These are phyloP conservation scores for Talaromyces sp. DNA, from an alignment of 2,329 filamentous ascomycete genomes.

Conservation along the genomic window DNA sequence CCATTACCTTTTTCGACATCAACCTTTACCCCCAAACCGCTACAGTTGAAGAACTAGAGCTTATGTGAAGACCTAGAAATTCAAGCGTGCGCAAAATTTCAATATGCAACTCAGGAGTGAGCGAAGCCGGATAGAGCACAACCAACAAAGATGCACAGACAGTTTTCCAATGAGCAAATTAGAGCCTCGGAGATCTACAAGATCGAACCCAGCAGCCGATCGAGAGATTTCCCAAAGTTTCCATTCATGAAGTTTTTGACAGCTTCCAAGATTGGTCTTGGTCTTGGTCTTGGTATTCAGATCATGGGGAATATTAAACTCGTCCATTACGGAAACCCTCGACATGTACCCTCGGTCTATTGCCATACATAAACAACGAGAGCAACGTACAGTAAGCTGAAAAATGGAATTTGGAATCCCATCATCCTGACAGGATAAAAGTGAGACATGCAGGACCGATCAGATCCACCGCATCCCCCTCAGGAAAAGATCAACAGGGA, in stretches of 20 bases:
- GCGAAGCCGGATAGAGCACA: neutral
- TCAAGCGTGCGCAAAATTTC: neutral
- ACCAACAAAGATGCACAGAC: neutral
- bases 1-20: no score
- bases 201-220: neutral
- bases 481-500: neutral
- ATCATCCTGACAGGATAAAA: neutral
- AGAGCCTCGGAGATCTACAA: no score
- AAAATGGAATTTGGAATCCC: no score
- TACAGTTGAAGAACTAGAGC: neutral
- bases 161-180: neutral
- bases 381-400: no score
- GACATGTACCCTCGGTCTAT: no score
- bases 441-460: neutral
- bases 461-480: neutral
- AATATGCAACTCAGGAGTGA: neutral
- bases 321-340: no score
- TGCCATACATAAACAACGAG: no score
- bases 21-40: no score
- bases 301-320: neutral
- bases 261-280: neutral
- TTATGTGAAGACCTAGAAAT: neutral
- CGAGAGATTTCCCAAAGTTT: neutral
- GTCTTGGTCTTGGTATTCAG: no score
- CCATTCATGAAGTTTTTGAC: neutral